phyloP scores from a whole-genome alignment of 352 stramenopile genomes.

The Globisporangium echinulatum region DNA sequence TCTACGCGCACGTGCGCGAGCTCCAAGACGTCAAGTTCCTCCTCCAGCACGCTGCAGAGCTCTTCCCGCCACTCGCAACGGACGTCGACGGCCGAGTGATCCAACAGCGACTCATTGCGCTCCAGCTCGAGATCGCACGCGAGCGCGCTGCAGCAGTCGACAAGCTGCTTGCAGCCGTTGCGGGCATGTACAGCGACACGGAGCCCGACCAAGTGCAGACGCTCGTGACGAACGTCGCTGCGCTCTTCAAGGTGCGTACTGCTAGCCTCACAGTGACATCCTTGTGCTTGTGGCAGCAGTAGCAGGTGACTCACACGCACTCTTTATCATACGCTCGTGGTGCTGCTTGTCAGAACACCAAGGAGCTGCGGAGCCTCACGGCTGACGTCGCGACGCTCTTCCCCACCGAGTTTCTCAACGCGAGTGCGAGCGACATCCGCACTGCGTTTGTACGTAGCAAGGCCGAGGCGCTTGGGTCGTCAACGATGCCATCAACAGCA shows the following conservation, averaged over 20 bases:
- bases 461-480: conserved; percentile 29
- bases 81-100: conserved; percentile 68
- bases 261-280: background rate
- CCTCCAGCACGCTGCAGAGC: conserved; percentile 48
- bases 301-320: no score
- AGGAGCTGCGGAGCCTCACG: conserved; percentile 80
- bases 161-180: conserved; percentile 54
- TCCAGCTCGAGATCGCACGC: conserved; percentile 61
- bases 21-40: conserved; percentile 83
- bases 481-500: background rate
- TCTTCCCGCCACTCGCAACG: conserved; percentile 63
- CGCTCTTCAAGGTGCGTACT: conserved; percentile 60
- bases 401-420: conserved; percentile 75
- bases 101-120: conserved; percentile 31
- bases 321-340: background rate
- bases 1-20: conserved; percentile 69
- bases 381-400: conserved; percentile 74
- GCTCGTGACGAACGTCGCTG: conserved; percentile 47
- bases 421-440: conserved; percentile 47
- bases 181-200: conserved; percentile 70
- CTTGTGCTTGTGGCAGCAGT: background rate
- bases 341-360: conserved; percentile 44
- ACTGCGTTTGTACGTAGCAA: conserved; percentile 54
- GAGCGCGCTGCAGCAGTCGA: conserved; percentile 61
- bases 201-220: conserved; percentile 58